These are phyloP conservation scores for Spirogloea muscicola DNA, from an alignment of 139 green algal genomes.

Conservation along the genomic window DNA sequence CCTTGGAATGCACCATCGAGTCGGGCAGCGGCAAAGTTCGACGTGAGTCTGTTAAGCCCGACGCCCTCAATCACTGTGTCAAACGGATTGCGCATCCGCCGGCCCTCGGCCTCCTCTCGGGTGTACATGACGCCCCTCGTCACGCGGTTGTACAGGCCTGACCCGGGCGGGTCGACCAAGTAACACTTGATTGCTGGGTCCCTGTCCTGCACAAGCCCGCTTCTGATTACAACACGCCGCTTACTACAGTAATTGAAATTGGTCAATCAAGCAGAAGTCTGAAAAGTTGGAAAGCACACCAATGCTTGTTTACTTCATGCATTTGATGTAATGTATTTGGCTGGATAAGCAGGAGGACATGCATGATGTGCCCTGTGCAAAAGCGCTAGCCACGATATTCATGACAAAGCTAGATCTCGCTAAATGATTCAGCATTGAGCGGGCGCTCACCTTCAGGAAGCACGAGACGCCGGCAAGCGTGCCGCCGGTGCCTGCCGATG, in stretches of 20 bases:
- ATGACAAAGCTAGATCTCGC: too few species aligned
- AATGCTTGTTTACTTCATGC: too few species aligned
- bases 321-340: too few species aligned
- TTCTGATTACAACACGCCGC: too few species aligned
- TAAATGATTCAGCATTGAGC: too few species aligned
- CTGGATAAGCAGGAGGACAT: too few species aligned
- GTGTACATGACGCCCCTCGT: conserved; percentile 82
- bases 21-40: conserved; percentile 74
- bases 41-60: conserved; percentile 88
- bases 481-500: conserved; percentile 89
- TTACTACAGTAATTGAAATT: too few species aligned
- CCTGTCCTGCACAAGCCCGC: too few species aligned
- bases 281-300: too few species aligned
- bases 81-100: conserved; percentile 77
- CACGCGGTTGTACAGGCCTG: conserved; percentile 85
- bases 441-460: conserved; percentile 90
- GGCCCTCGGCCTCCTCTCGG: conserved; percentile 82
- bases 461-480: conserved; percentile 87
- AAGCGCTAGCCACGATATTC: too few species aligned
- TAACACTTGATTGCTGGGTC: conserved; percentile 48
- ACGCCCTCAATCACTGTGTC: conserved; percentile 92
- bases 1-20: conserved; percentile 75
- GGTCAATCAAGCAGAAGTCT: too few species aligned
- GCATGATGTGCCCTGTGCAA: too few species aligned
- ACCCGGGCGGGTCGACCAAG: conserved; percentile 84